Percentiles rank a stretch among this genome's conserved stretches.
These are phyloP conservation scores for Lactarius vividus DNA, from an alignment of 768 basidiomycete species.

Conservation along the genomic window DNA sequence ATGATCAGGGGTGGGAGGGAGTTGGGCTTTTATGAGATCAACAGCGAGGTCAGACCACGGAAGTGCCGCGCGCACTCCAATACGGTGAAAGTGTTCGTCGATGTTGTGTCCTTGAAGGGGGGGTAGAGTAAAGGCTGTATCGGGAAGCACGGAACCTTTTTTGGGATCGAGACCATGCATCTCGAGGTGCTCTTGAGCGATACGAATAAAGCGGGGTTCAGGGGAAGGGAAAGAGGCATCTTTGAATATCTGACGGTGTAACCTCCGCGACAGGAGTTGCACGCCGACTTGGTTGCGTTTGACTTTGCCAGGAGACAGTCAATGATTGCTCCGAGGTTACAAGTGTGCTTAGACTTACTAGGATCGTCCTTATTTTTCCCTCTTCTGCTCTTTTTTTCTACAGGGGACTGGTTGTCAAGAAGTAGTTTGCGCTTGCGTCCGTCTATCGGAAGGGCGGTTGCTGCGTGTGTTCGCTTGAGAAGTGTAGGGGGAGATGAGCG, in stretches of 20 bases:
- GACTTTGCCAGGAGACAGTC: slow-evolving; percentile 35
- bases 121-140: slow-evolving; percentile 79
- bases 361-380: background rate
- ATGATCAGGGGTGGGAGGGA: slow-evolving; percentile 60
- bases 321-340: background rate
- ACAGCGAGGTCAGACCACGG: slow-evolving; percentile 77
- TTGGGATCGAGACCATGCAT: slow-evolving; percentile 77
- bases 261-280: slow-evolving; percentile 78
- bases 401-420: background rate
- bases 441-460: slow-evolving; percentile 12
- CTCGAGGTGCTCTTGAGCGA: slow-evolving; percentile 78
- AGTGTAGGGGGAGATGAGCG: background rate
- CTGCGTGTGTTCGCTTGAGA: background rate
- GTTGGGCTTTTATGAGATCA: slow-evolving; percentile 45
- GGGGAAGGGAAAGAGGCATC: slow-evolving; percentile 64
- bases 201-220: slow-evolving; percentile 58
- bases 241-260: slow-evolving; percentile 83
- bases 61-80: slow-evolving; percentile 66
- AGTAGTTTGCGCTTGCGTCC: background rate
- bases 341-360: slow-evolving; percentile 1
- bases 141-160: slow-evolving; percentile 77
- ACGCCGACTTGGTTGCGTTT: slow-evolving; percentile 90
- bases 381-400: slow-evolving; percentile 14
- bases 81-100: slow-evolving; percentile 83
- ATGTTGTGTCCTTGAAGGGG: slow-evolving; percentile 77